Percentiles rank a stretch among this genome's conserved stretches.
Evolutionary conservation across 164 flowering plant genomes (phyloP).

Genomic region (Chimonanthus praecox): DNA sequence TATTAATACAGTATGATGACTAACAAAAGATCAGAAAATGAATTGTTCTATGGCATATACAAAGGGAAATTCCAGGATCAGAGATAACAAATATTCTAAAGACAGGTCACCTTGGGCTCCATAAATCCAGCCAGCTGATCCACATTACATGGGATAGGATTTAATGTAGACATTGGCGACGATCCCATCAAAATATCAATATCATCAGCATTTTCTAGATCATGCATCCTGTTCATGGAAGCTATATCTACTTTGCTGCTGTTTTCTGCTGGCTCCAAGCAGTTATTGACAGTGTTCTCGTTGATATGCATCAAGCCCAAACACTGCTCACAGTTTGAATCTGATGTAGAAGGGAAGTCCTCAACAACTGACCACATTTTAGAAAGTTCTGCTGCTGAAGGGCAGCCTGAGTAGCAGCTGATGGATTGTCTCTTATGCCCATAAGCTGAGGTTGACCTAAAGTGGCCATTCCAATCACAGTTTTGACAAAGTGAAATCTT

Average conservation of each 20-base stretch:
- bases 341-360: slow-evolving; percentile 40
- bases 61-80: background rate
- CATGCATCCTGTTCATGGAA: slow-evolving; percentile 15
- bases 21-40: too few species aligned
- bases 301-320: slow-evolving; percentile 63
- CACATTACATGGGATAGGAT: slow-evolving; percentile 18
- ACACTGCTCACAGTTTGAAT: slow-evolving; percentile 54
- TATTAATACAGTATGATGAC: too few species aligned
- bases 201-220: slow-evolving; percentile 22
- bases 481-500: slow-evolving; percentile 72
- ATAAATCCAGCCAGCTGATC: slow-evolving; percentile 30
- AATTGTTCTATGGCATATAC: background rate
- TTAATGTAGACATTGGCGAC: slow-evolving; percentile 34
- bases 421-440: slow-evolving; percentile 63
- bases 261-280: slow-evolving; percentile 27
- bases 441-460: slow-evolving; percentile 27
- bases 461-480: slow-evolving; percentile 77
- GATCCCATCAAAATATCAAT: slow-evolving; percentile 38
- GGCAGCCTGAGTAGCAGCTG: slow-evolving; percentile 85
- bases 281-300: slow-evolving; percentile 28
- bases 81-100: slow-evolving; percentile 8
- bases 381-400: slow-evolving; percentile 74
- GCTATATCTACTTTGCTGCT: slow-evolving; percentile 22
- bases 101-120: slow-evolving; percentile 39
- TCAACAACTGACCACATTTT: slow-evolving; percentile 66